Evolutionary conservation across 176 grass and related monocot genomes (phyloP), one percentile per base, ranked within the genome.

Genomic region (Elaeis guineensis): DNA sequence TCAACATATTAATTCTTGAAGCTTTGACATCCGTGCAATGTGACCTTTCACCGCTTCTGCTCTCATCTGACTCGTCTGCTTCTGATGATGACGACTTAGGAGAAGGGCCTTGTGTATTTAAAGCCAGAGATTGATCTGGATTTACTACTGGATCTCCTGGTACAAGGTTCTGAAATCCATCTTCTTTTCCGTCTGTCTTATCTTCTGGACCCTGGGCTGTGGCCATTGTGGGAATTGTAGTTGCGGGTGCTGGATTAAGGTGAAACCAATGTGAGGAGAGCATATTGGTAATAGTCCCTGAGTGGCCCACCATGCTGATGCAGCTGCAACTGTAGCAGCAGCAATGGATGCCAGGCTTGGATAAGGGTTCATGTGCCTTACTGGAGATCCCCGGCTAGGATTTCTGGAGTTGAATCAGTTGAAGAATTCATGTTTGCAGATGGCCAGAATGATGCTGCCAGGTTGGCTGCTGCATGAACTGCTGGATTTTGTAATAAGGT

Each of bases 301-400:
- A 50, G 53, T 49, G 28, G 67, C 22, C 67, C 66, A 69, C 66
- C 66, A 69, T 12, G 66, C 66, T 48, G 66, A 44, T 69, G 66
- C 66, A 55, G 66, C 66, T 49, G 54, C 66, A 7, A 69, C 29
- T n/a, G 66, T 69, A 14, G 66, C 66, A 16, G 66, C 53, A 50
- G 53, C 66, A 16, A 69, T 57, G 14, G 66, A n/a, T 16, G 54
- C 15, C 54, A 50, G 56, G 12, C 53, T 57, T 39, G 28, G 66
- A 26, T n/a, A 66, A 20, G 17, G 28, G 25, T 16, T 32, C 66
- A 21, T 44, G 11, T 44, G 35, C 35, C 35, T 44, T 44, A 14
- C 7, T 3, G 35, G 35, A 14, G 14, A 14, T 44, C 35, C 9
- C 35, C 35, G 11, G 35, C 35, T 44, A 44, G 35, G 11, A 1